Conservation (phyloP, 2,329 filamentous ascomycete genomes). For the Hymenoscyphus occultus region DNA sequence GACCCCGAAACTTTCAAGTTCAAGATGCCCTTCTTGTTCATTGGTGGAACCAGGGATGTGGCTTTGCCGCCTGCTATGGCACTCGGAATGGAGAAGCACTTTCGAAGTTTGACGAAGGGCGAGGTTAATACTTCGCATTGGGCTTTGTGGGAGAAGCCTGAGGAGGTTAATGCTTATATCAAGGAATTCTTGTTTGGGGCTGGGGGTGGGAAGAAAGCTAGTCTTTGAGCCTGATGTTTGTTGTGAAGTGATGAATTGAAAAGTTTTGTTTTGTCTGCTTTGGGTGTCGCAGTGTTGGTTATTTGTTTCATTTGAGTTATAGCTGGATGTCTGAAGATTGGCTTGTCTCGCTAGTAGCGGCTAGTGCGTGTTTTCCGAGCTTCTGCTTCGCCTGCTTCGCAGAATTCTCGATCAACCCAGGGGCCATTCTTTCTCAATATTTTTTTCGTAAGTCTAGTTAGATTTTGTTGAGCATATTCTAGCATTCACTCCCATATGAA, state of each 20-base stretch:
- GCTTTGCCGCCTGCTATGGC: slow-evolving; percentile 73
- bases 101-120: slow-evolving; percentile 58
- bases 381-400: too few species aligned
- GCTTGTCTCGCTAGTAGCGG: too few species aligned
- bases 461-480: too few species aligned
- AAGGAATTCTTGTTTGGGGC: slow-evolving; percentile 33
- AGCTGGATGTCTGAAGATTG: too few species aligned
- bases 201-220: slow-evolving; percentile 12
- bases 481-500: too few species aligned
- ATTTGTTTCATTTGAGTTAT: too few species aligned
- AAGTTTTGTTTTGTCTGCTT: not conserved
- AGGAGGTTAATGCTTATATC: slow-evolving; percentile 64
- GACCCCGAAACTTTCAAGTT: slow-evolving; percentile 56
- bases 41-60: slow-evolving; percentile 67
- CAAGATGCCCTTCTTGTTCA: slow-evolving; percentile 67
- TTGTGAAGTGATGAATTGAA: not conserved
- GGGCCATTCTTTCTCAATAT: too few species aligned
- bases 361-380: too few species aligned
- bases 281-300: too few species aligned
- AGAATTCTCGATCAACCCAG: too few species aligned
- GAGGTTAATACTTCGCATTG: slow-evolving; percentile 76
- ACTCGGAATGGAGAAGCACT: slow-evolving; percentile 64
- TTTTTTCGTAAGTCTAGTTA: too few species aligned
- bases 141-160: slow-evolving; percentile 72
- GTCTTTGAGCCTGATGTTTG: slow-evolving; percentile 8